Base-by-base conservation (phyloP, 306 rosid species). In the Calophaca sinica region DNA sequence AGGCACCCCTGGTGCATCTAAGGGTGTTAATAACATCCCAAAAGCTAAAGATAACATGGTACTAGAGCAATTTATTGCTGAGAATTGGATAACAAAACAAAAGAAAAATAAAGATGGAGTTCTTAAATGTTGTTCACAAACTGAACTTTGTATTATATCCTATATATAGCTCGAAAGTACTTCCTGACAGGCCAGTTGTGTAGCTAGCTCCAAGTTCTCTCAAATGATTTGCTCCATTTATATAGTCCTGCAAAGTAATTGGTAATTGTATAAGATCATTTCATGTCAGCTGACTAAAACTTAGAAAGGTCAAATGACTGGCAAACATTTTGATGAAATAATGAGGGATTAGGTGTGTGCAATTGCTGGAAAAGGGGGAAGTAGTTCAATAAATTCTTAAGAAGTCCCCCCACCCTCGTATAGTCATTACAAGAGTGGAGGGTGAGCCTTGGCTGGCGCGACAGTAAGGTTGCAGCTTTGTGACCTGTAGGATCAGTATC, bases 1-100 rank as follows among this genome's bases (percentile, higher is more conserved):
- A 90, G 97, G 94, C 99, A 96, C 99, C 99, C 99, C 99, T 55
- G 97, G 99, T 96, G 99, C 99, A 79, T 89, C 87, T 84, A 59
- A 20, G 78, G 29, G 66, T 0, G 90, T 96, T 80, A 96, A 93
- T 83, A 78, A 74, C 58, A n/a, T 49, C 57, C 28, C 66, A 57
- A 63, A 63, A 38, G 49, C 41, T 28, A 61, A 81, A 57, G 5
- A 62, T n/a, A n/a, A n/a, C n/a, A n/a, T 12, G 11, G 62, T 39
- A 72, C 42, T 31, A 33, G 68, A 44, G 67, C 74, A 74, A 46
- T 83, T 87, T 88, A 88, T 87, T 89, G 10, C 29, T 64, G 81
- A 72, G 67, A 55, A 73, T 62, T 66, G 82, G 74, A 64, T 62
- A 81, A 80, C 81, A 76, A 73, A 53, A 46, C 76, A 82, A 13